Evolutionary conservation across 176 grass and related monocot genomes (phyloP), one percentile per base, ranked within the genome.

Genomic region (Stipa capillata): DNA sequence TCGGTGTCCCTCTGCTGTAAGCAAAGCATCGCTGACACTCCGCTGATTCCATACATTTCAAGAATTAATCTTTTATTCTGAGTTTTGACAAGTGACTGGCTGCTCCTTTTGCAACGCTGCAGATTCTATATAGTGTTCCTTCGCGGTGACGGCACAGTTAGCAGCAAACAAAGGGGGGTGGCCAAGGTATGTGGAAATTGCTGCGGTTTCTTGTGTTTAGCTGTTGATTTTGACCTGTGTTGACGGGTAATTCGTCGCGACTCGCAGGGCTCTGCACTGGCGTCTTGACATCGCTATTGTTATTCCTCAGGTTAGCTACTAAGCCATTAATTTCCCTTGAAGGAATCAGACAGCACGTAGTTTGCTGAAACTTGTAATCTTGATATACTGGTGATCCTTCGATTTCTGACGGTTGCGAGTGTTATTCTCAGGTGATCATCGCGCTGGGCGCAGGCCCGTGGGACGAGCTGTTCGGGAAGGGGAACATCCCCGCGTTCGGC

Each of bases 221-320:
- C 6, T 25, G 35, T 36, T 72, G n/a, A 43, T 48, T 65, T 63
- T n/a, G n/a, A n/a, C n/a, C n/a, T n/a, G n/a, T n/a, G n/a, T n/a
- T 44, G 16, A 9, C 12, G 42, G 28, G 18, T 17, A 72, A 41
- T 48, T 43, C 20, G 35, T 41, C 36, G 8, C 69, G 33, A 52
- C 10, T 37, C 17, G 66, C 81, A 93, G 84, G 96, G 64, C 96
- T 99, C 42, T 95, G 92, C 56, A 90, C 84, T 14, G 96, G 90
- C 13, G 85, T 99, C 67, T 65, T 99, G 27, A 99, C 86, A 95
- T 99, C 61, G 88, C 96, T 37, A 99, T 99, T 0, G 96, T 99
- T 2, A n/a, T 99, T 32, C 96, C 92, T n/a, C 96, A 97, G 93
- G 92, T 91, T 3, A 61, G 66, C 39, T 65, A 20, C 41, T 33